Base-by-base conservation (phyloP, 2,329 filamentous ascomycete genomes). In the Akanthomyces lecanii region DNA sequence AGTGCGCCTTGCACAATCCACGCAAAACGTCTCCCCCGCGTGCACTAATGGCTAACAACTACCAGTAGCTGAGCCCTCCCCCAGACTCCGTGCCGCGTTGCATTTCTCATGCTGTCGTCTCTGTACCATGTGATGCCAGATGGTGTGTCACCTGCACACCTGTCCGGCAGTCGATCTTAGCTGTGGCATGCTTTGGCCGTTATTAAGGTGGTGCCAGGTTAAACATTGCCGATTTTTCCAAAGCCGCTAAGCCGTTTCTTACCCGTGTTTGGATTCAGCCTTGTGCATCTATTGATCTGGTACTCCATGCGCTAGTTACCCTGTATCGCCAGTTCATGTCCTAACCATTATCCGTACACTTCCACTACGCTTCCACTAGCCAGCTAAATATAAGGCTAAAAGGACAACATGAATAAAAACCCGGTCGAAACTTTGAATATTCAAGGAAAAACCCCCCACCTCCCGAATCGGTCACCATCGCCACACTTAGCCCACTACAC, bases 41-140 rank as follows among this genome's bases (percentile, higher is more conserved):
- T 18, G 7, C 23, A 30, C 6, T 30, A 30, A 30, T 30, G 28
- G 6, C 28, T 30, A 30, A 6, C 28, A 30, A n/a, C 30, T 28
- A 21, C 21, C 21, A 21, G 21, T 21, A 33, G 50, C 25, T 52
- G 50, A 4, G 28, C 50, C 50, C n/a, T 53, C 30, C 14, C 18
- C 42, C 11, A 10, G n/a, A 14, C 42, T 36, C 16, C 33, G 16
- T 38, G 45, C 56, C 56, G 23, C 45, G 56, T 59, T 16, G 47
- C 56, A 59, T 51, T 51, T 58, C 21, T 21, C 44, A 28, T 7
- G n/a, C 23, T 38, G 18, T 38, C 25, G 28, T 36, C 33, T 59
- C 4, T 40, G 56, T 59, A 30, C 56, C 56, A 59, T 59, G 56
- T 59, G 56, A 57, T 57, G 40, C 42, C n/a, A 33, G 14, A 28